Conservation (phyloP, 139 green algal species). For the Axilococcus clingmanii region DNA sequence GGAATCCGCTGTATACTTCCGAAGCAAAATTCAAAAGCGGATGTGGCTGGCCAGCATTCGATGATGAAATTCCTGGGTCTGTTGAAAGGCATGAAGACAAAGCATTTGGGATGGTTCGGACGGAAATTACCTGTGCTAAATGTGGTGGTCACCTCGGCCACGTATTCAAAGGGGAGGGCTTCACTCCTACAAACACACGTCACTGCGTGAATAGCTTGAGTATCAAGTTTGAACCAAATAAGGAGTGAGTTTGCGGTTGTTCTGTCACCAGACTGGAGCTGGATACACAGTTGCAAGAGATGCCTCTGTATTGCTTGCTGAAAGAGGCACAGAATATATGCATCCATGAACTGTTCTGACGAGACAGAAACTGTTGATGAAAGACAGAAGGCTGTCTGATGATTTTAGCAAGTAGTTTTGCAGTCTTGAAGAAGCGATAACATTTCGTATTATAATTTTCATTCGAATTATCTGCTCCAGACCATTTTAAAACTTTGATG, state of each 20-base stretch:
- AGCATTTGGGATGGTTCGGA: constrained; percentile 6
- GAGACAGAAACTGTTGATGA: too few relatives aligned
- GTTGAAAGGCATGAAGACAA: constrained; percentile 30
- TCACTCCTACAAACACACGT: constrained; percentile 81
- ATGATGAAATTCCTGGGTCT: constrained; percentile 48
- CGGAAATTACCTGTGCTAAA: constrained; percentile 76
- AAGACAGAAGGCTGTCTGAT: too few relatives aligned
- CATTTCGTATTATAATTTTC: too few relatives aligned
- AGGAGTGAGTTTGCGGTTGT: not conserved
- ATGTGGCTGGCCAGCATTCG: constrained; percentile 93
- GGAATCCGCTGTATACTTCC: constrained; percentile 56
- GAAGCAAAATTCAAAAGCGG: constrained; percentile 90
- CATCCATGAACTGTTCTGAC: too few relatives aligned
- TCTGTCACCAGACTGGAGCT: too few relatives aligned
- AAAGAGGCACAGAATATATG: too few relatives aligned
- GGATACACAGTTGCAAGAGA: too few relatives aligned
- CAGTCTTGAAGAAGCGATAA: too few relatives aligned
- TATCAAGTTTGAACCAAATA: constrained; percentile 62
- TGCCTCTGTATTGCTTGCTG: too few relatives aligned
- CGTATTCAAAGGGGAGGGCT: constrained; percentile 88
- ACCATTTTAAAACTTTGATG: too few relatives aligned
- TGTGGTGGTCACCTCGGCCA: constrained; percentile 92
- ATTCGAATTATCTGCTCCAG: too few relatives aligned
- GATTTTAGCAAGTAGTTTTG: too few relatives aligned
- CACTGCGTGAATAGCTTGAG: constrained; percentile 91